phyloP scores from a whole-genome alignment of 371 early-diverging fungal genomes.

The Mucor velutinosus region DNA sequence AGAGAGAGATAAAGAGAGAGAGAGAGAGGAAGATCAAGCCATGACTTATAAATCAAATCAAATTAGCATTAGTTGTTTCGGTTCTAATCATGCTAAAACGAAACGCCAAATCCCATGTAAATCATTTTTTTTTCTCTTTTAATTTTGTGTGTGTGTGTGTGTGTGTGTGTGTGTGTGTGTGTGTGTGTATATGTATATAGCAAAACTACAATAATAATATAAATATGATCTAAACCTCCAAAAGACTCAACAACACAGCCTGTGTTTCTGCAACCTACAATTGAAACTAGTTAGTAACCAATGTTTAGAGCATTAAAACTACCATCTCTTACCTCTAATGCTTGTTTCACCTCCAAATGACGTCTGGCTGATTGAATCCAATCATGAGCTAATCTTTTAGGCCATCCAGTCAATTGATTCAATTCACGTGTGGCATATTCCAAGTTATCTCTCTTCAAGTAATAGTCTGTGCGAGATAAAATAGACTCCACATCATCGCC shows the following conservation, averaged over 20 bases:
- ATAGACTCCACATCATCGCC: conserved; percentile 86
- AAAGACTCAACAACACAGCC: conserved; percentile 60
- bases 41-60: neutral
- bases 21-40: too few species aligned
- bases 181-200: neutral
- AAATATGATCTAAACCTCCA: conserved; percentile 36
- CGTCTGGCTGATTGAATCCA: conserved; percentile 82
- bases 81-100: conserved; percentile 1
- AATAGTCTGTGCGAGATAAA: conserved; percentile 74
- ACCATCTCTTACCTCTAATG: conserved; percentile 76
- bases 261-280: conserved; percentile 63
- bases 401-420: conserved; percentile 91
- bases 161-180: neutral
- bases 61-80: neutral
- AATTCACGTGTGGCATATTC: conserved; percentile 86
- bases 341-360: conserved; percentile 86
- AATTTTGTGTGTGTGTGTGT: neutral
- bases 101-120: neutral
- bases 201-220: neutral
- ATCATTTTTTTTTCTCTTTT: neutral
- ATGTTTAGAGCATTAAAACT: too few species aligned
- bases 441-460: conserved; percentile 73
- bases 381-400: conserved; percentile 78
- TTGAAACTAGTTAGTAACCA: neutral
- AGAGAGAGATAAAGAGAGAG: too few species aligned